A percentile compares a stretch with the other conserved stretches of the same genome.
Conservation (phyloP, 805 yeast genomes). For the Zygoascus flipseniorum region DNA sequence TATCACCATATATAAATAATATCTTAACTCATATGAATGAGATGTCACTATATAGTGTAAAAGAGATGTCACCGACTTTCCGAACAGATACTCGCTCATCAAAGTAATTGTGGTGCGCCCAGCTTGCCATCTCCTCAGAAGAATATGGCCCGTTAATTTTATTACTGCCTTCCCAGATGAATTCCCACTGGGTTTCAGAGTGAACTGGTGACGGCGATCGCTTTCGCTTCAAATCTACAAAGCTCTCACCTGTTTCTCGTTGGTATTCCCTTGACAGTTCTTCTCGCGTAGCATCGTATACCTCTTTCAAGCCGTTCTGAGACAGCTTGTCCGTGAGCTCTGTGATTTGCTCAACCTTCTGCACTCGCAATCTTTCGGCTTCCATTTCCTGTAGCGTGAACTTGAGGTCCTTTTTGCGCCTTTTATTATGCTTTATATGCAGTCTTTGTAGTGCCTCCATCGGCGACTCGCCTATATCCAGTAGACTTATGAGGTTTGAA, state of each 20-base stretch:
- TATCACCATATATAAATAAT: background rate
- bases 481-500: slow-evolving; percentile 30
- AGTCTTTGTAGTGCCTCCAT: slow-evolving; percentile 45
- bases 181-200: slow-evolving; percentile 37
- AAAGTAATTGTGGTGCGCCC: slow-evolving; percentile 41
- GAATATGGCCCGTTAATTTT: slow-evolving; percentile 46
- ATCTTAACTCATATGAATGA: background rate
- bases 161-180: slow-evolving; percentile 37
- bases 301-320: slow-evolving; percentile 34
- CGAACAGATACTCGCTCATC: slow-evolving; percentile 37
- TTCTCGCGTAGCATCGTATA: slow-evolving; percentile 50
- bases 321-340: slow-evolving; percentile 40
- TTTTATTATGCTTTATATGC: slow-evolving; percentile 22
- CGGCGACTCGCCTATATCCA: slow-evolving; percentile 55
- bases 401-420: slow-evolving; percentile 6
- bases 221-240: slow-evolving; percentile 21
- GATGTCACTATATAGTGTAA: background rate
- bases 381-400: slow-evolving; percentile 13
- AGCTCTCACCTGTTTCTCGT: slow-evolving; percentile 36
- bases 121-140: slow-evolving; percentile 39
- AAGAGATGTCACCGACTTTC: slow-evolving; percentile 16
- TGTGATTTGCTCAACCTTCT: slow-evolving; percentile 35
- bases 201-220: slow-evolving; percentile 10
- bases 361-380: slow-evolving; percentile 16
- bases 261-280: slow-evolving; percentile 41